A percentile compares a stretch with the other conserved stretches of the same genome.
phyloP scores from a whole-genome alignment of 306 rosid species.

The Vigna radiata region DNA sequence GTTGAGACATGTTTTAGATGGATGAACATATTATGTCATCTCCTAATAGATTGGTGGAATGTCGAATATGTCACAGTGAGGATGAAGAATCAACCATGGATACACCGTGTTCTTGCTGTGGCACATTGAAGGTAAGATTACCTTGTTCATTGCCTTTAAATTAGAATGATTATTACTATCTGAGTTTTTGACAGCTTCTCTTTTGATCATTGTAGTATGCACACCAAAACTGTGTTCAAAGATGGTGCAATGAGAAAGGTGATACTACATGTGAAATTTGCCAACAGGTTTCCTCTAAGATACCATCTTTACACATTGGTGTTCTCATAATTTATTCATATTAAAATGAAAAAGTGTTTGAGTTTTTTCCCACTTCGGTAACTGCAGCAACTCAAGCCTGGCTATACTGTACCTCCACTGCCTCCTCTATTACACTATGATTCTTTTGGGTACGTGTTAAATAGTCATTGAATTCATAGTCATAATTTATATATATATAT shows the following conservation, averaged over 20 bases:
- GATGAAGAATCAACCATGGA: constrained; percentile 82
- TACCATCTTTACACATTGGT: constrained; percentile 2
- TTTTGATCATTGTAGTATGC: constrained; percentile 68
- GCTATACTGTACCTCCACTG: constrained; percentile 65
- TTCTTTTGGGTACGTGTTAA: constrained; percentile 60
- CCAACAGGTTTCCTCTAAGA: constrained; percentile 60
- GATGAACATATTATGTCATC: constrained; percentile 47
- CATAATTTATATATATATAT: too few species aligned
- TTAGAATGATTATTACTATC: too few species aligned
- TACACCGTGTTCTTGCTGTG: constrained; percentile 84
- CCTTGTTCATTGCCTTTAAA: constrained; percentile 17
- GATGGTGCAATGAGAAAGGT: constrained; percentile 96
- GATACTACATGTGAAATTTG: constrained; percentile 89
- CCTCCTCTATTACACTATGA: constrained; percentile 63
- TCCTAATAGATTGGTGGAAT: constrained; percentile 57
- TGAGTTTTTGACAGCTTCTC: background rate
- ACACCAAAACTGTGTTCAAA: constrained; percentile 82
- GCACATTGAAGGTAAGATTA: constrained; percentile 79
- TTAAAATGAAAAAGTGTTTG: background rate
- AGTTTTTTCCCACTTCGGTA: background rate
- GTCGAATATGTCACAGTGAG: constrained; percentile 90
- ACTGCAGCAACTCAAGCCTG: constrained; percentile 70
- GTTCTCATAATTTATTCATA: constrained; percentile 22
- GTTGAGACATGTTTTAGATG: constrained; percentile 52
- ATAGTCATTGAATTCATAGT: constrained; percentile 1